A percentile compares a stretch with the other conserved stretches of the same genome.
Evolutionary conservation across 768 basidiomycete genomes (phyloP).

Genomic region (Lactarius trivialis): DNA sequence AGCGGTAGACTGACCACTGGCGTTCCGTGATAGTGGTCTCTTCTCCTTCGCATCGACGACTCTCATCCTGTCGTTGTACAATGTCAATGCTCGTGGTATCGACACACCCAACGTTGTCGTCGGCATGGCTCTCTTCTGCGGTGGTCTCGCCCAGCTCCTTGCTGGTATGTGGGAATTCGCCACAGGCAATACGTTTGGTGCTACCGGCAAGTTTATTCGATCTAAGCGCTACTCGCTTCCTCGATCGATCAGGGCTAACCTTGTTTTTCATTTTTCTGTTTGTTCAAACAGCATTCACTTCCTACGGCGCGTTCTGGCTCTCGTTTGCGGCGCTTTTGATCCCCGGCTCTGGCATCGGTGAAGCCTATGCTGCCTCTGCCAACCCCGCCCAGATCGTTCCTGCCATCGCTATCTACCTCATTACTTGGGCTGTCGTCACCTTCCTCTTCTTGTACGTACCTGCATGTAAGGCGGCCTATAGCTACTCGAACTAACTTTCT

Average conservation of each 20-base stretch:
- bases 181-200: slow-evolving; percentile 62
- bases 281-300: slow-evolving; percentile 66
- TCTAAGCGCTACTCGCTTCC: too few relatives aligned
- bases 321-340: slow-evolving; percentile 70
- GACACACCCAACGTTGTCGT: slow-evolving; percentile 61
- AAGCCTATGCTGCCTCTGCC: slow-evolving; percentile 39
- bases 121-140: slow-evolving; percentile 82
- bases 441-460: slow-evolving; percentile 55
- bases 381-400: slow-evolving; percentile 36
- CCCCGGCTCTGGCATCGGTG: slow-evolving; percentile 55
- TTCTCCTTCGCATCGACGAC: slow-evolving; percentile 84
- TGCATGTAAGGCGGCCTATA: neutral
- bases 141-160: slow-evolving; percentile 78
- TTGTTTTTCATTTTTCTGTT: too few relatives aligned
- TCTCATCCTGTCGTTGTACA: slow-evolving; percentile 71
- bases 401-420: slow-evolving; percentile 70
- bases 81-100: slow-evolving; percentile 53
- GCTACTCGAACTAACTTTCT: neutral
- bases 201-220: slow-evolving; percentile 47
- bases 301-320: slow-evolving; percentile 87
- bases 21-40: slow-evolving; percentile 62
- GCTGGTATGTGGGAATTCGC: slow-evolving; percentile 77
- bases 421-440: slow-evolving; percentile 69
- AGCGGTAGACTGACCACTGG: slow-evolving; percentile 40
- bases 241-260: too few relatives aligned